Evolutionary conservation across 106 monocot genomes (phyloP).

Genomic region (Dendrobium chrysotoxum): DNA sequence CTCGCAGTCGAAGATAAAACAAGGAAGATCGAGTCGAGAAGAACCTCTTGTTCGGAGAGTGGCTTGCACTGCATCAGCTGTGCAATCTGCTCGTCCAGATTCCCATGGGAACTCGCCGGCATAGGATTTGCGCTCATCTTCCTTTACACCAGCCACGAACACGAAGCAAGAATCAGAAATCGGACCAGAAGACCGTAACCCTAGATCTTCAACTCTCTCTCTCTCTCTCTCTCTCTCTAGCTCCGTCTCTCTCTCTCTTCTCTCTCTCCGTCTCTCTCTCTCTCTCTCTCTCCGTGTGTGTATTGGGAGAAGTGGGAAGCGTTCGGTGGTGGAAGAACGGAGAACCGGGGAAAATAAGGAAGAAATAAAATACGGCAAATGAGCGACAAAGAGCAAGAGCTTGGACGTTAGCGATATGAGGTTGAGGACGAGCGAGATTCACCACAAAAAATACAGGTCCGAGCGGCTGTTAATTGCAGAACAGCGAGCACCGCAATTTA

Average conservation of each 20-base stretch:
- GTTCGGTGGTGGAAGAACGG: not conserved
- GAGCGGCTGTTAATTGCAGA: not conserved
- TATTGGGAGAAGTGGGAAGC: not conserved
- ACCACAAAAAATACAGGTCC: not conserved
- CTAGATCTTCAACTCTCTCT: not conserved
- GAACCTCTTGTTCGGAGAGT: slow-evolving; percentile 54
- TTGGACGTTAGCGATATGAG: not conserved
- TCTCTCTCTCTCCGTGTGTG: not conserved
- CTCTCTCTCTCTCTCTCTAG: not conserved
- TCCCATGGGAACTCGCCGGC: slow-evolving; percentile 36
- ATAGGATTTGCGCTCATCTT: slow-evolving; percentile 40
- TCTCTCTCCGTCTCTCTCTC: not conserved
- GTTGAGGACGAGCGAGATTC: not conserved
- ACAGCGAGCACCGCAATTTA: not conserved
- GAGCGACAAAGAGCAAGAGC: not conserved
- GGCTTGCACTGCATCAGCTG: slow-evolving; percentile 83
- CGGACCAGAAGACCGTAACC: not conserved
- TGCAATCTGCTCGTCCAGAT: slow-evolving; percentile 56
- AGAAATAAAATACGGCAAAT: not conserved
- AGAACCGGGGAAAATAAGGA: not conserved
- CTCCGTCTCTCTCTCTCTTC: not conserved
- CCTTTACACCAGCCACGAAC: slow-evolving; percentile 1
- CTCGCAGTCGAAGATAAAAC: not conserved
- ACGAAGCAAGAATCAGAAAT: not conserved
- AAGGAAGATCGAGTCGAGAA: not conserved